Evolutionary conservation across 129 eudicot species (phyloP).

Genomic region (Pulicaria dysenterica): DNA sequence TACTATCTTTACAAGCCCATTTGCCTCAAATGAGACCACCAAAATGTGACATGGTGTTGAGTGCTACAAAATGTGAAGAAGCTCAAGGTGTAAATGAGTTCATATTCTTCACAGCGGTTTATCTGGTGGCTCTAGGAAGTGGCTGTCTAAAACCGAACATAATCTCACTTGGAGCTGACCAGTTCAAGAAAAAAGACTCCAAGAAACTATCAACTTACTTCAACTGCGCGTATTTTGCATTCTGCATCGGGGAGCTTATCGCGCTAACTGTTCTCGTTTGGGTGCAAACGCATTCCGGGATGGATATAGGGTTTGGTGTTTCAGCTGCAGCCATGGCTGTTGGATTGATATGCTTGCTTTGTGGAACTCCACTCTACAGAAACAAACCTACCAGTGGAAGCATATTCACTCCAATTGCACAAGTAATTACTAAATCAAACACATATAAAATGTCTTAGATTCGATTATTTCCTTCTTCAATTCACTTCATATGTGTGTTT

Average conservation of each 20-base stretch:
- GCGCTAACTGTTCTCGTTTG: slow-evolving; percentile 78
- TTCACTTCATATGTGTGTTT: background rate
- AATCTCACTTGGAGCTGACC: slow-evolving; percentile 85
- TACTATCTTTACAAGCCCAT: slow-evolving; percentile 91
- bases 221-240: slow-evolving; percentile 81
- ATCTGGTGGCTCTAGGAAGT: slow-evolving; percentile 90
- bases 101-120: slow-evolving; percentile 73
- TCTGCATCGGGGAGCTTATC: slow-evolving; percentile 72
- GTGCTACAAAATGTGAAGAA: slow-evolving; percentile 46
- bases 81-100: slow-evolving; percentile 66
- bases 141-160: slow-evolving; percentile 95
- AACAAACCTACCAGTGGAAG: slow-evolving; percentile 68
- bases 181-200: slow-evolving; percentile 52
- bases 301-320: slow-evolving; percentile 81
- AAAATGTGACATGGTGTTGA: slow-evolving; percentile 55
- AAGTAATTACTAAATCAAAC: slow-evolving; percentile 36
- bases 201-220: slow-evolving; percentile 73
- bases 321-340: slow-evolving; percentile 84
- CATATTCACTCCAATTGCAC: slow-evolving; percentile 82
- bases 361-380: slow-evolving; percentile 56
- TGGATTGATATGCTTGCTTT: slow-evolving; percentile 61
- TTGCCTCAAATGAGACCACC: slow-evolving; percentile 74
- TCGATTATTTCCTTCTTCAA: background rate
- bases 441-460: background rate
- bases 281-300: slow-evolving; percentile 84